phyloP scores from a whole-genome alignment of 2,329 filamentous ascomycete species.

The Trichoderma koningiopsis region DNA sequence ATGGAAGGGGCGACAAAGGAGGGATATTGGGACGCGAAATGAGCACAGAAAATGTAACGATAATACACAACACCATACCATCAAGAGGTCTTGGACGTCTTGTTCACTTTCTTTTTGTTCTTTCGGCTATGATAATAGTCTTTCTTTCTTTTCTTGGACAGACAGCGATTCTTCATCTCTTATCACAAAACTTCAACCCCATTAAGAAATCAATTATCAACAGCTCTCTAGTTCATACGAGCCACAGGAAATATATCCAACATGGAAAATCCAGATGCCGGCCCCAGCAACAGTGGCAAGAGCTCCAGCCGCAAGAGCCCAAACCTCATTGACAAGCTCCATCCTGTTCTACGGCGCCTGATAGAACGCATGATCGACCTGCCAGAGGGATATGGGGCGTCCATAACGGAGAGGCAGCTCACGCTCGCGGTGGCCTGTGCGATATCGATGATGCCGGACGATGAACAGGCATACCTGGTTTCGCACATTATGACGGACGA shows the following conservation, averaged over 20 bases:
- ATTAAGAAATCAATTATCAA: background rate
- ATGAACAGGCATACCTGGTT: slow-evolving; percentile 30
- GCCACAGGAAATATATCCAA: background rate
- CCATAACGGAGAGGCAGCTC: slow-evolving; percentile 27
- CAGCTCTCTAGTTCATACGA: background rate
- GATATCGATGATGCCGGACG: slow-evolving; percentile 29
- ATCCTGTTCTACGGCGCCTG: slow-evolving; percentile 31
- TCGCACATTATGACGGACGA: slow-evolving; percentile 32
- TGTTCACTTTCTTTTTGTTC: background rate
- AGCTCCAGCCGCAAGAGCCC: background rate
- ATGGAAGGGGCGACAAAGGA: background rate
- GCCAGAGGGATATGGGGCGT: background rate
- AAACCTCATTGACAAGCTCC: slow-evolving; percentile 24
- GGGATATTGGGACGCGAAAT: background rate
- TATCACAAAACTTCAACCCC: background rate
- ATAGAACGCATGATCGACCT: slow-evolving; percentile 24
- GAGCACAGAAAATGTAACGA: background rate
- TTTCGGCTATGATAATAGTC: too few species aligned
- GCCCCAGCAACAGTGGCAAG: background rate
- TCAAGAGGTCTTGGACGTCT: background rate
- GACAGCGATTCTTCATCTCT: background rate
- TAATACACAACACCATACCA: background rate
- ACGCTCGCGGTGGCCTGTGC: slow-evolving; percentile 29
- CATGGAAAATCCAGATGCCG: background rate
- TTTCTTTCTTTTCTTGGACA: too few species aligned